These are phyloP conservation scores for Kodamaea plutei DNA, from an alignment of 1,139 yeast genomes.

Conservation along the genomic window DNA sequence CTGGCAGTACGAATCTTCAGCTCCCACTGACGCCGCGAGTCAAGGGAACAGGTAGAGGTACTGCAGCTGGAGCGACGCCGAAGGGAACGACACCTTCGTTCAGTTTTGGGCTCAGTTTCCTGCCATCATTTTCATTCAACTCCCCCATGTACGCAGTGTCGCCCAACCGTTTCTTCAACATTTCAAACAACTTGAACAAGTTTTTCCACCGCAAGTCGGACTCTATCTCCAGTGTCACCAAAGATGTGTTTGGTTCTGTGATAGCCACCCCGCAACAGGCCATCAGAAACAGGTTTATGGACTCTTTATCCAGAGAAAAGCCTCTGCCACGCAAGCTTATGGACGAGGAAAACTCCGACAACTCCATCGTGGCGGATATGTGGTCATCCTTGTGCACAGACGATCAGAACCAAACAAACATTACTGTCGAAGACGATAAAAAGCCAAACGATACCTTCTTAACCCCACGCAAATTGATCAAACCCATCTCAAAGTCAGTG, in stretches of 20 bases:
- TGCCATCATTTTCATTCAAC: constrained; percentile 42
- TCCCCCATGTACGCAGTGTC: constrained; percentile 35
- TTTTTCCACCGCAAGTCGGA: constrained; percentile 9
- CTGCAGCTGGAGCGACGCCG: constrained; percentile 6
- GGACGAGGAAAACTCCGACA: constrained; percentile 14
- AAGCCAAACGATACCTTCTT: constrained; percentile 18
- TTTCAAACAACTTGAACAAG: constrained; percentile 19
- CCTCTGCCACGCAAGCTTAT: constrained; percentile 8
- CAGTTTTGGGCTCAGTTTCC: constrained; percentile 40
- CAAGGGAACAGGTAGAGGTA: constrained; percentile 10
- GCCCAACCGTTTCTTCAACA: constrained; percentile 36
- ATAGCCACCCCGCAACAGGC: constrained; percentile 4
- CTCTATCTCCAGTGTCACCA: constrained; percentile 7
- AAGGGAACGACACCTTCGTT: constrained; percentile 30
- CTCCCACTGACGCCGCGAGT: constrained; percentile 31
- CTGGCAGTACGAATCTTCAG: constrained; percentile 6
- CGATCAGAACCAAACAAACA: constrained; percentile 16
- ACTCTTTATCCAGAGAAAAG: constrained; percentile 15
- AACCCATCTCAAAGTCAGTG: neutral
- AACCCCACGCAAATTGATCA: constrained; percentile 28
- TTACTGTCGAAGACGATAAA: constrained; percentile 27
- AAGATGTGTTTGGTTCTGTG: constrained; percentile 9
- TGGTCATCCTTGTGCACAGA: constrained; percentile 32
- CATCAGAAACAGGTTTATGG: constrained; percentile 17
- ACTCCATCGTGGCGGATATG: constrained; percentile 15